A percentile compares a stretch with the other conserved stretches of the same genome.
phyloP scores from a whole-genome alignment of 306 rosid species.

The Sesbania bispinosa region DNA sequence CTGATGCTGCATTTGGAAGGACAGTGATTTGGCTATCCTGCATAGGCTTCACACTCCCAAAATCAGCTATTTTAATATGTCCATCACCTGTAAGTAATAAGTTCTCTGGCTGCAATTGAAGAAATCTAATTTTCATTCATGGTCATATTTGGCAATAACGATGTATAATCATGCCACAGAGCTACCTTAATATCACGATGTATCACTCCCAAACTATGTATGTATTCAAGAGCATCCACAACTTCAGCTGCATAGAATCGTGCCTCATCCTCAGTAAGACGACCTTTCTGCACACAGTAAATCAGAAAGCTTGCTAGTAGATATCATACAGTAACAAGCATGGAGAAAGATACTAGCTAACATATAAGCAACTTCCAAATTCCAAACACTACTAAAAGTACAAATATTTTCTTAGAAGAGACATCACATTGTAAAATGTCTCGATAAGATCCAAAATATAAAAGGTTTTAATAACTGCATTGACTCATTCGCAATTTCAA shows the following conservation, averaged over 20 bases:
- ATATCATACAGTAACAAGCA: slow-evolving; percentile 23
- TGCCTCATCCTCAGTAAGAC: slow-evolving; percentile 84
- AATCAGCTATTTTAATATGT: slow-evolving; percentile 94
- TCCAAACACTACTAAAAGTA: not conserved
- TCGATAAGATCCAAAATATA: not conserved
- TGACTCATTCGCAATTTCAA: not conserved
- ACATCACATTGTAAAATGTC: not conserved
- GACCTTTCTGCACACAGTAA: slow-evolving; percentile 72
- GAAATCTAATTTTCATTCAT: slow-evolving; percentile 24
- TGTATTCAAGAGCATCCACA: slow-evolving; percentile 94
- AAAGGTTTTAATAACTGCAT: not conserved
- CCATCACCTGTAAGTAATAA: slow-evolving; percentile 86
- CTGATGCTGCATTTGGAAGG: slow-evolving; percentile 99
- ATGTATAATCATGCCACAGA: slow-evolving; percentile 23
- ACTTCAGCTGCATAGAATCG: slow-evolving; percentile 96
- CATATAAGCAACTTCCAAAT: not conserved
- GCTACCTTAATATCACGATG: slow-evolving; percentile 98
- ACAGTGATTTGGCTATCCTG: slow-evolving; percentile 88
- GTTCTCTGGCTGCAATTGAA: slow-evolving; percentile 90
- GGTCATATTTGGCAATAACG: slow-evolving; percentile 27
- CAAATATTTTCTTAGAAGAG: not conserved
- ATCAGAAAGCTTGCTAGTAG: slow-evolving; percentile 19
- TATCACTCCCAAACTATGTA: slow-evolving; percentile 90
- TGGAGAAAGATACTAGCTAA: not conserved
- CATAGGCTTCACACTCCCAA: slow-evolving; percentile 99